phyloP scores from a whole-genome alignment of 352 stramenopile genomes.

The Globisporangium yorkense region DNA sequence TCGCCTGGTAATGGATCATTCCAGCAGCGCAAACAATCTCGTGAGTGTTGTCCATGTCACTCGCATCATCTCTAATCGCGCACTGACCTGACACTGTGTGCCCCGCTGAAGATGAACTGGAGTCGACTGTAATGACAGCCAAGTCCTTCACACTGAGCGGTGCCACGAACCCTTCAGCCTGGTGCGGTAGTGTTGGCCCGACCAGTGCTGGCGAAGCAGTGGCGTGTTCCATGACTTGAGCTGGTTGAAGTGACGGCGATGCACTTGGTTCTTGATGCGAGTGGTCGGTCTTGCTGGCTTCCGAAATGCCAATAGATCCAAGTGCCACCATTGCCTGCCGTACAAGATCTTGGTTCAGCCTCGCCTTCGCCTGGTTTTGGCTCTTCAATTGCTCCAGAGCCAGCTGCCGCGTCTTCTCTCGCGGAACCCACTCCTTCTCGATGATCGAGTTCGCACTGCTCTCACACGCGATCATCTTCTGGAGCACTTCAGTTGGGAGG shows the following conservation, averaged over 20 bases:
- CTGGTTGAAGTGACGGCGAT: not conserved
- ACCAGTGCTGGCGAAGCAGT: not conserved
- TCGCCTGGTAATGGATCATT: not conserved
- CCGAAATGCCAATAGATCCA: not conserved
- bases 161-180: not conserved
- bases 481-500: slow-evolving; percentile 41
- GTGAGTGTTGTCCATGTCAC: not conserved
- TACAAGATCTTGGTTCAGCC: slow-evolving; percentile 41
- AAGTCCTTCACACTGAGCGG: not conserved
- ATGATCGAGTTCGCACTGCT: slow-evolving; percentile 39
- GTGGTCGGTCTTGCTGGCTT: not conserved
- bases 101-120: not conserved
- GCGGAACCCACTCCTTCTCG: slow-evolving; percentile 45
- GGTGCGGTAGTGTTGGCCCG: not conserved
- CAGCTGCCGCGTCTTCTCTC: slow-evolving; percentile 41
- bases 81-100: not conserved
- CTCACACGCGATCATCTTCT: slow-evolving; percentile 53
- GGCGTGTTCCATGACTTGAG: not conserved
- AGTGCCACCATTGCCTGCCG: slow-evolving; percentile 41
- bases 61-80: not conserved
- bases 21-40: not conserved
- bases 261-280: not conserved
- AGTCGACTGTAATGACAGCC: not conserved
- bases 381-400: slow-evolving; percentile 37
- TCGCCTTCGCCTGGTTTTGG: slow-evolving; percentile 23